These are phyloP conservation scores for Herpetomonas tarakana DNA, from an alignment of 208 protist genomes.

Conservation along the genomic window DNA sequence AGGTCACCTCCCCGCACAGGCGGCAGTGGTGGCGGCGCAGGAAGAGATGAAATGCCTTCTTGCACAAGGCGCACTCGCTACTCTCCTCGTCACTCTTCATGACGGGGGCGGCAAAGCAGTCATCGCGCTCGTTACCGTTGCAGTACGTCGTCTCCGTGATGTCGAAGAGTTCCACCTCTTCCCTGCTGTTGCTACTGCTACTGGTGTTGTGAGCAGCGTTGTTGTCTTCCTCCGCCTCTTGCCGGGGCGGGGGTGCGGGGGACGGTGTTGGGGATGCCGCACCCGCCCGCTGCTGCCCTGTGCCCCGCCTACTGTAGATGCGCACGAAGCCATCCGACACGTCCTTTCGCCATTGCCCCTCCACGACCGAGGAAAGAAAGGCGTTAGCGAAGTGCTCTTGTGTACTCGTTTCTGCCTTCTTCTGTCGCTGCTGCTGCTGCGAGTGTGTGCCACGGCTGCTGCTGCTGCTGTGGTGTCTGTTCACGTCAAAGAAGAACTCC, in stretches of 20 bases:
- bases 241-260: neutral
- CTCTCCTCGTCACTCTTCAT: constrained; percentile 69
- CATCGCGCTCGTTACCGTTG: constrained; percentile 80
- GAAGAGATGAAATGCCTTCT: constrained; percentile 74
- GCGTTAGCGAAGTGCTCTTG: too few species aligned
- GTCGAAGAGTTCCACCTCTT: constrained; percentile 39
- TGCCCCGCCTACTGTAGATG: neutral
- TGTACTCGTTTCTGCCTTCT: too few species aligned
- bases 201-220: neutral
- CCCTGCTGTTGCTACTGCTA: constrained; percentile 18
- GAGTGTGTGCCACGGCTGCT: neutral
- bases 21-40: constrained; percentile 91
- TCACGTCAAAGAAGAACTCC: constrained; percentile 35
- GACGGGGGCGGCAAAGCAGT: constrained; percentile 71
- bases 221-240: neutral
- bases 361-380: constrained; percentile 15
- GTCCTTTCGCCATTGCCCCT: constrained; percentile 53
- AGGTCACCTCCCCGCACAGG: constrained; percentile 90
- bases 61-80: constrained; percentile 72
- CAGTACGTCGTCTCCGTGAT: constrained; percentile 73
- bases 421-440: neutral
- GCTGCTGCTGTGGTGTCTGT: neutral
- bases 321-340: constrained; percentile 47
- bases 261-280: neutral
- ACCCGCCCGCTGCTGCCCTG: neutral